Evolutionary conservation across 352 stramenopile species (phyloP).

Genomic region (Globisporangium echinulatum): DNA sequence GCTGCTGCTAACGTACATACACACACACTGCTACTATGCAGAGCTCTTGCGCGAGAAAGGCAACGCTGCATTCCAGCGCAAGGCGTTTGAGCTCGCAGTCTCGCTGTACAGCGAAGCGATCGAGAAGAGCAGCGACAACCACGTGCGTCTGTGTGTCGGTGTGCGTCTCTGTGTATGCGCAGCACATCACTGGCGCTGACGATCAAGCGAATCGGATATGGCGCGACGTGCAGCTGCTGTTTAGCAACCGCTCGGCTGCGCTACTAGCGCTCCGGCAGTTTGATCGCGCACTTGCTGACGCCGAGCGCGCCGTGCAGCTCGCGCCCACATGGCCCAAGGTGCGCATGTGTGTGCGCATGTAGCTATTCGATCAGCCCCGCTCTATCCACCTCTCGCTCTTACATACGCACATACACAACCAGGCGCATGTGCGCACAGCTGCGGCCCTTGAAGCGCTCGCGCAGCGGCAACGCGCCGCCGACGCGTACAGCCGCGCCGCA

Average conservation of each 20-base stretch:
- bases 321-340: constrained; percentile 89
- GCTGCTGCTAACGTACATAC: neutral
- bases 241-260: constrained; percentile 86
- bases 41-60: constrained; percentile 49
- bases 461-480: constrained; percentile 52
- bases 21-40: neutral
- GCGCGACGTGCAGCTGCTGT: constrained; percentile 35
- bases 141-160: constrained; percentile 23
- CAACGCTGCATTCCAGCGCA: constrained; percentile 61
- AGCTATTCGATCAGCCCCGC: neutral
- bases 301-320: constrained; percentile 65
- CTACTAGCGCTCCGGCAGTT: constrained; percentile 69
- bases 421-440: constrained; percentile 87
- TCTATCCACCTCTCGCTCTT: neutral
- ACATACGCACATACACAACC: neutral
- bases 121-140: constrained; percentile 30
- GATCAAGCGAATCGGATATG: too few relatives aligned
- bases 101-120: constrained; percentile 59
- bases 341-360: neutral
- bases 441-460: constrained; percentile 67
- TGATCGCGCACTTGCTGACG: constrained; percentile 74
- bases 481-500: constrained; percentile 70
- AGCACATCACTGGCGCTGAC: neutral
- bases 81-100: constrained; percentile 39
- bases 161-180: neutral